Percentiles rank a stretch among this genome's conserved stretches.
phyloP scores from a whole-genome alignment of 768 basidiomycete genomes.

The Psilocybe cyanescens region DNA sequence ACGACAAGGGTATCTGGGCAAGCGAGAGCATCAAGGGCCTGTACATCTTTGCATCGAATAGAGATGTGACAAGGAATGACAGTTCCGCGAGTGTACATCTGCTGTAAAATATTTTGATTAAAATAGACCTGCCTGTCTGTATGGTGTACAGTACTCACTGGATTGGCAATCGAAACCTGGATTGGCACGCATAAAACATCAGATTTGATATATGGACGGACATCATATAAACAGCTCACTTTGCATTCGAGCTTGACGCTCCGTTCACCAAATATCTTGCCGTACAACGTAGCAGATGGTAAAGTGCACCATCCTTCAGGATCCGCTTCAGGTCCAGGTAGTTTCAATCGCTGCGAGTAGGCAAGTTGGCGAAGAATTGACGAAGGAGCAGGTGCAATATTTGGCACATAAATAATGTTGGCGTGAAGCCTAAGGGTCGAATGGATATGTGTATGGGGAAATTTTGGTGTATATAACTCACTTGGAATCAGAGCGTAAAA shows the following conservation, averaged over 20 bases:
- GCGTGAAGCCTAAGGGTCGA: constrained; percentile 19
- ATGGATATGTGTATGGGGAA: background rate
- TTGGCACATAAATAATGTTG: constrained; percentile 36
- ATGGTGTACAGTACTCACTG: constrained; percentile 25
- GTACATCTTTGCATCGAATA: constrained; percentile 29
- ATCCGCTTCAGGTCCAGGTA: constrained; percentile 36
- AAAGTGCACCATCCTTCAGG: constrained; percentile 38
- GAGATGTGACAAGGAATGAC: constrained; percentile 39
- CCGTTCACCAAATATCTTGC: constrained; percentile 23
- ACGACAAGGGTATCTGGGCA: constrained; percentile 27
- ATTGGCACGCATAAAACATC: background rate
- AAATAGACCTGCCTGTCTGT: background rate
- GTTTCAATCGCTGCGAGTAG: constrained; percentile 30
- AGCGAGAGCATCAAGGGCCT: constrained; percentile 34
- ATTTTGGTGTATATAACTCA: constrained; percentile 20
- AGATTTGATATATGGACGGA: background rate
- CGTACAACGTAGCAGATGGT: constrained; percentile 20
- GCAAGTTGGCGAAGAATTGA: constrained; percentile 38
- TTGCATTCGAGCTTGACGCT: constrained; percentile 30
- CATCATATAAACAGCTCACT: constrained; percentile 22
- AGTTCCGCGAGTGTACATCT: constrained; percentile 41
- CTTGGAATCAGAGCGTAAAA: constrained; percentile 42
- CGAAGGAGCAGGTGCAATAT: constrained; percentile 30
- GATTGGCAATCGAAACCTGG: constrained; percentile 39
- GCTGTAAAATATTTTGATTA: constrained; percentile 16